Conservation (phyloP, 2,329 filamentous ascomycete genomes). For the Scolecobasidium constrictum region DNA sequence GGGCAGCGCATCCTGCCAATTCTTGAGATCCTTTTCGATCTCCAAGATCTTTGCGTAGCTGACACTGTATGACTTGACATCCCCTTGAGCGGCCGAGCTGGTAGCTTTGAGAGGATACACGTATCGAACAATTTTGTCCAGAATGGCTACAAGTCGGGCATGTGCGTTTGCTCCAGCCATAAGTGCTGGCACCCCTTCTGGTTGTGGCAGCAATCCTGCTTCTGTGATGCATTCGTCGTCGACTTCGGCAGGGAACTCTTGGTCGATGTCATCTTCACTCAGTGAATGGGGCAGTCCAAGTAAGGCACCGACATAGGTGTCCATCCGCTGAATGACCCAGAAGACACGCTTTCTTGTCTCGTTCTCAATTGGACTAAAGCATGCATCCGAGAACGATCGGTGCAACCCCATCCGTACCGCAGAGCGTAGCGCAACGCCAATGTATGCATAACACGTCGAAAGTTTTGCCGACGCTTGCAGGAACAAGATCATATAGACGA, state of each 20-base stretch:
- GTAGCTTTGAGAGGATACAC: constrained; percentile 52
- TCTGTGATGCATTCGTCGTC: constrained; percentile 42
- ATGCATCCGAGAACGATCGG: constrained; percentile 32
- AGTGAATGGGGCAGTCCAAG: constrained; percentile 38
- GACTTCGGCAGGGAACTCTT: constrained; percentile 34
- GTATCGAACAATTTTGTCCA: constrained; percentile 51
- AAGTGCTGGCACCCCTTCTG: constrained; percentile 42
- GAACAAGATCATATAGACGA: constrained; percentile 43
- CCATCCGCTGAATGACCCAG: constrained; percentile 40
- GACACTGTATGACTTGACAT: constrained; percentile 46
- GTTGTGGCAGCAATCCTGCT: constrained; percentile 40
- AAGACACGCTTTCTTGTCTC: constrained; percentile 41
- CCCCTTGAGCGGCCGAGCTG: constrained; percentile 8
- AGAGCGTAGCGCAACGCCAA: constrained; percentile 39
- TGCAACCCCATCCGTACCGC: constrained; percentile 41
- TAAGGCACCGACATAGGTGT: constrained; percentile 41
- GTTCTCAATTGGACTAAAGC: constrained; percentile 36
- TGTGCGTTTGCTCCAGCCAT: constrained; percentile 52
- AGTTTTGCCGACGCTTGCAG: constrained; percentile 41
- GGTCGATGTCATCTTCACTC: constrained; percentile 38
- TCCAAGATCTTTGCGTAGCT: constrained; percentile 54
- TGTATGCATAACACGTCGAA: constrained; percentile 41
- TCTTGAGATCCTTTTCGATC: constrained; percentile 51
- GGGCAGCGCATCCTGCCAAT: constrained; percentile 58
- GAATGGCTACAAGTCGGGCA: constrained; percentile 43